phyloP scores from a whole-genome alignment of 2,329 filamentous ascomycete genomes.

The Botryotinia narcissicola region DNA sequence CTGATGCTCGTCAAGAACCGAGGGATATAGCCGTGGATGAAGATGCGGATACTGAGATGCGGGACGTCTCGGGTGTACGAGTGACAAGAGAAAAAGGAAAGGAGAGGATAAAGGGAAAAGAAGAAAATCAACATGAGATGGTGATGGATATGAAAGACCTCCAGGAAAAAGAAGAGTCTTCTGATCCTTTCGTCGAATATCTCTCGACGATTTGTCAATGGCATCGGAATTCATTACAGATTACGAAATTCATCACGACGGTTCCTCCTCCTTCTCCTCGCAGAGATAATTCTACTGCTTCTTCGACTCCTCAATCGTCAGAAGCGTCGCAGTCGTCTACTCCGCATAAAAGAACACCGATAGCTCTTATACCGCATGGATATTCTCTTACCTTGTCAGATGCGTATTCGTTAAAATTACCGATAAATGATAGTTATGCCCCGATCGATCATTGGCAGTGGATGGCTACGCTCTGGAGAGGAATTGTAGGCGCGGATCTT shows the following conservation, averaged over 20 bases:
- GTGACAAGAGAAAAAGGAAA: not conserved
- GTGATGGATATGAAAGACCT: conserved; percentile 9
- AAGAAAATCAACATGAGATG: not conserved
- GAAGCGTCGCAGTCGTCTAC: conserved; percentile 8
- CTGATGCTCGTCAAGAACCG: not conserved
- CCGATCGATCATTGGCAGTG: conserved; percentile 95
- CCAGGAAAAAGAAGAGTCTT: not conserved
- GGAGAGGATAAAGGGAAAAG: not conserved
- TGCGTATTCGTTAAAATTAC: conserved; percentile 67
- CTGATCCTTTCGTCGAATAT: conserved; percentile 55
- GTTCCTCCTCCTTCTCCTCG: conserved; percentile 20
- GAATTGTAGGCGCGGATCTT: conserved; percentile 77
- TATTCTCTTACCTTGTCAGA: conserved; percentile 81
- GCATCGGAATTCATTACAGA: conserved; percentile 72
- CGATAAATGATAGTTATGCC: conserved; percentile 73
- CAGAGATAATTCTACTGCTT: not conserved
- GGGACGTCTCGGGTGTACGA: not conserved
- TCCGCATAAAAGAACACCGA: conserved; percentile 50
- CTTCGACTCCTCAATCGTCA: not conserved
- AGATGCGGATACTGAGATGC: conserved; percentile 28
- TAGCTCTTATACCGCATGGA: conserved; percentile 72
- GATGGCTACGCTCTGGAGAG: conserved; percentile 92
- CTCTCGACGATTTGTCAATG: conserved; percentile 67
- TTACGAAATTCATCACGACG: conserved; percentile 56
- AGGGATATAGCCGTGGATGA: not conserved